Conservation (phyloP, 2,329 filamentous ascomycete genomes). For the Mycosphaerella arachidis region DNA sequence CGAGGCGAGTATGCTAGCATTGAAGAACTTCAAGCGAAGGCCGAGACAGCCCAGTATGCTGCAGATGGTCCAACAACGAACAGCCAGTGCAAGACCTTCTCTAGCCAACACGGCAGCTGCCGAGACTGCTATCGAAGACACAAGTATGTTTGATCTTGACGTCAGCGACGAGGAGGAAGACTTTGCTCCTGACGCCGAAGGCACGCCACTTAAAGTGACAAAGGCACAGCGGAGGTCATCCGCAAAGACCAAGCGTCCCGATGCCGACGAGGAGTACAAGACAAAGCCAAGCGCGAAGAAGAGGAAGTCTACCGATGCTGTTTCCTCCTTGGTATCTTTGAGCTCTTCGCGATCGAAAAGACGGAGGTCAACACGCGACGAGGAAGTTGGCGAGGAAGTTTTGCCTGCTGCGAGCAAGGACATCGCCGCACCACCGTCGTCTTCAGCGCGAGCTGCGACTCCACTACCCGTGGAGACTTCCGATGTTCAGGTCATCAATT, state of each 20-base stretch:
- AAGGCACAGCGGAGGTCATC: conserved; percentile 25
- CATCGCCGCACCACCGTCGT: conserved; percentile 4
- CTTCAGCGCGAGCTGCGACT: conserved; percentile 19
- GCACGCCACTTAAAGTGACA: conserved; percentile 56
- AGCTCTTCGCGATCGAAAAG: conserved; percentile 22
- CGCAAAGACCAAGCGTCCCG: background rate
- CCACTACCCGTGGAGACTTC: conserved; percentile 19
- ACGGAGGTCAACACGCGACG: conserved; percentile 10
- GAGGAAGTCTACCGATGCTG: conserved; percentile 25
- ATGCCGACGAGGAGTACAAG: background rate
- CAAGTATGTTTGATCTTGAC: conserved; percentile 28
- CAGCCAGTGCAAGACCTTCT: conserved; percentile 25
- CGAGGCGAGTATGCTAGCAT: conserved; percentile 46
- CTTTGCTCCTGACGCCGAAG: conserved; percentile 62
- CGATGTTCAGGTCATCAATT: conserved; percentile 30
- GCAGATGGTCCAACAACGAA: conserved; percentile 43
- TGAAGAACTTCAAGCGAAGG: conserved; percentile 49
- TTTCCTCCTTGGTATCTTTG: conserved; percentile 17
- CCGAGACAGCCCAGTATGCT: conserved; percentile 48
- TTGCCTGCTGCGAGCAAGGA: background rate
- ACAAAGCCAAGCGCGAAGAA: conserved; percentile 22
- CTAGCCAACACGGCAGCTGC: conserved; percentile 15
- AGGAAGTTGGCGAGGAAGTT: background rate
- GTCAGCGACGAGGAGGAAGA: conserved; percentile 31
- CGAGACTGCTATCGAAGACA: conserved; percentile 40